Evolutionary conservation across 495 filamentous ascomycete genomes (phyloP).

Genomic region (Xylaria flabelliformis): DNA sequence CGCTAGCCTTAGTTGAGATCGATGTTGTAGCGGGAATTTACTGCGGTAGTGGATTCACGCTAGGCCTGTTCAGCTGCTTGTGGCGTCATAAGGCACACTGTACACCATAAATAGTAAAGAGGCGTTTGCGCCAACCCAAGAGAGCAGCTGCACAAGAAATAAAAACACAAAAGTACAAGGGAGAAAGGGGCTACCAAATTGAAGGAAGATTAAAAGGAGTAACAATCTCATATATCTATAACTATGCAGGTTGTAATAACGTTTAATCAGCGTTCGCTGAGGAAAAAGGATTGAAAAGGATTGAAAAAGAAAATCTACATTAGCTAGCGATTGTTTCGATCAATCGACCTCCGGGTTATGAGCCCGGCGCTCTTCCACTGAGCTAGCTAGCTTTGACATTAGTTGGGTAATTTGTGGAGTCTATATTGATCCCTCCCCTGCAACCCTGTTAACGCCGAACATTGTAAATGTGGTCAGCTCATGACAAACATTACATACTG

Average conservation of each 20-base stretch:
- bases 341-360: conserved; percentile 62
- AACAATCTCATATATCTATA: not conserved
- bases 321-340: conserved; percentile 59
- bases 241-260: not conserved
- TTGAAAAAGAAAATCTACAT: not conserved
- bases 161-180: not conserved
- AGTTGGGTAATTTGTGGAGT: too few species aligned
- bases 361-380: conserved; percentile 63
- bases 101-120: not conserved
- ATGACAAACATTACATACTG: too few species aligned
- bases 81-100: not conserved
- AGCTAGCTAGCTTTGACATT: conserved; percentile 43
- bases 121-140: not conserved
- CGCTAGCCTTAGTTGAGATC: not conserved
- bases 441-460: too few species aligned
- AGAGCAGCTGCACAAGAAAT: not conserved
- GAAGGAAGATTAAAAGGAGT: not conserved
- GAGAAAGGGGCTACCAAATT: not conserved
- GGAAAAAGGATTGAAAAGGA: not conserved
- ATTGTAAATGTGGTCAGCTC: too few species aligned
- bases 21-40: not conserved
- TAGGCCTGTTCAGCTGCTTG: not conserved
- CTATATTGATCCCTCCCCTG: too few species aligned
- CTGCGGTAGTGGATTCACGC: not conserved
- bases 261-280: not conserved